Evolutionary conservation across 345 rosid genomes (phyloP).

Genomic region (Pugionium cornutum): DNA sequence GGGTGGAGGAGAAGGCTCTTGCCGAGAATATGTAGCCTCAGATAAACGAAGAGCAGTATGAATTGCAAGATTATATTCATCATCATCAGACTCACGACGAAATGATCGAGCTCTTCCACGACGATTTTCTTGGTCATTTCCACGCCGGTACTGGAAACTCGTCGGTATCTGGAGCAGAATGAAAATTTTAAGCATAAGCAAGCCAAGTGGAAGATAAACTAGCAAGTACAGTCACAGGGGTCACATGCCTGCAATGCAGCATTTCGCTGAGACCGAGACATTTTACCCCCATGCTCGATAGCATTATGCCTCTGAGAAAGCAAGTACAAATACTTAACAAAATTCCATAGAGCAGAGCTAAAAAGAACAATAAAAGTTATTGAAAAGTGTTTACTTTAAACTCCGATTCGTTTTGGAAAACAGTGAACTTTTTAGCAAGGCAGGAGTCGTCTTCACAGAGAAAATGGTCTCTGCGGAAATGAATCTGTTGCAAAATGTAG

Average conservation of each 20-base stretch:
- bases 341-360: constrained; percentile 5
- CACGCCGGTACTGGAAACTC: constrained; percentile 68
- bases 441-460: constrained; percentile 95
- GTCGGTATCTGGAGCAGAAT: constrained; percentile 69
- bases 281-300: constrained; percentile 88
- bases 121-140: constrained; percentile 53
- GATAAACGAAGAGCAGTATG: constrained; percentile 41
- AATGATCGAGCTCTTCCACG: constrained; percentile 75
- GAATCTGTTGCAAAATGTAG: constrained; percentile 57
- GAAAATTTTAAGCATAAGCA: constrained; percentile 16
- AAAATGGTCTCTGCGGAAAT: constrained; percentile 82
- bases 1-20: constrained; percentile 44
- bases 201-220: not conserved
- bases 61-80: constrained; percentile 35
- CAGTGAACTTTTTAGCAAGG: constrained; percentile 86
- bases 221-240: not conserved
- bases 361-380: constrained; percentile 1
- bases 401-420: constrained; percentile 82
- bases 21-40: constrained; percentile 35
- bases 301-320: constrained; percentile 80
- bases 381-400: constrained; percentile 62
- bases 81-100: constrained; percentile 66
- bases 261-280: constrained; percentile 91
- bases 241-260: constrained; percentile 85
- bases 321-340: constrained; percentile 1